Conservation (phyloP, 805 yeast species). For the Candida alai region DNA sequence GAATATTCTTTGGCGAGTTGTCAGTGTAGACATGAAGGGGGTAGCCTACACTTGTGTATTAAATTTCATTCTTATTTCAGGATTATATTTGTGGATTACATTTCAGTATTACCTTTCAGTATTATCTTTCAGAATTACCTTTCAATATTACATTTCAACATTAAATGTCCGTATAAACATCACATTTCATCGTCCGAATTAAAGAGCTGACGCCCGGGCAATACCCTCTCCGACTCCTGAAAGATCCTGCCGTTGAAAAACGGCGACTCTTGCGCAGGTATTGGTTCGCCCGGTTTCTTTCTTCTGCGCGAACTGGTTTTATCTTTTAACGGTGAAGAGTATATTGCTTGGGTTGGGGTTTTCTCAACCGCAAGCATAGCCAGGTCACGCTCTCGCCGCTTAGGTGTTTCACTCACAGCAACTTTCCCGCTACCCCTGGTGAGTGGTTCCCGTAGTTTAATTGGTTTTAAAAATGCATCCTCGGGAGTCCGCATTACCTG, state of each 20-base stretch:
- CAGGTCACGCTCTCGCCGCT: neutral
- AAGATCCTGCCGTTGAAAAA: slow-evolving; percentile 20
- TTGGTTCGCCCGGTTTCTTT: slow-evolving; percentile 34
- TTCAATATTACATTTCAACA: no score
- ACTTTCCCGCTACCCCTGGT: neutral
- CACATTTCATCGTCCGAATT: slow-evolving; percentile 1
- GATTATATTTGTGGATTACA: no score
- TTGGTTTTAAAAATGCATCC: slow-evolving; percentile 3
- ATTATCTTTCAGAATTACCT: no score
- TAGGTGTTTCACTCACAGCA: slow-evolving; percentile 1
- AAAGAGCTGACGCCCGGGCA: neutral
- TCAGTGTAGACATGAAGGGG: slow-evolving; percentile 12
- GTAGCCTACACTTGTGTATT: neutral
- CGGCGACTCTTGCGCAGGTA: slow-evolving; percentile 33
- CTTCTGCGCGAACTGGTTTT: slow-evolving; percentile 5
- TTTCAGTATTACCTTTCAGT: no score
- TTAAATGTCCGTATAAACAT: no score
- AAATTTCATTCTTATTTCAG: no score
- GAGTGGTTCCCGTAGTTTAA: neutral
- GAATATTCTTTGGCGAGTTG: slow-evolving; percentile 70
- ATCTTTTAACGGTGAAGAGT: slow-evolving; percentile 3
- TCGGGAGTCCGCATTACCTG: slow-evolving; percentile 2
- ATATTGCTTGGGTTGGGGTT: slow-evolving; percentile 5
- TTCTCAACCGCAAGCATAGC: slow-evolving; percentile 5
- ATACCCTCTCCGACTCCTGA: no score